These are phyloP conservation scores for Lipomyces kockii DNA, from an alignment of 805 yeast genomes.

Conservation along the genomic window DNA sequence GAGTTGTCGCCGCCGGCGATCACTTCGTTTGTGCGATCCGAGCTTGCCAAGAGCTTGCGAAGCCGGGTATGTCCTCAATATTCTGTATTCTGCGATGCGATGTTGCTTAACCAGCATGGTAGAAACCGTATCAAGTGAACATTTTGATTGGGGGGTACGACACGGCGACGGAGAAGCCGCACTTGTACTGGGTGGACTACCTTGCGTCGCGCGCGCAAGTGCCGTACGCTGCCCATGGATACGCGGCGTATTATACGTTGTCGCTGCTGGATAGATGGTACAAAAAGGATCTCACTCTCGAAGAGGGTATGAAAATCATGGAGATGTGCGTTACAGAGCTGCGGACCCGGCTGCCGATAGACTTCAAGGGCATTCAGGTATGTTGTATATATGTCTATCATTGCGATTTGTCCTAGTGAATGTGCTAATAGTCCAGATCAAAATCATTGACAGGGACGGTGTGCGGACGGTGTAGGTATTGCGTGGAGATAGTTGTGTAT, in stretches of 20 bases:
- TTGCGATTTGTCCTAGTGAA: neutral
- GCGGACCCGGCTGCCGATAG: constrained; percentile 84
- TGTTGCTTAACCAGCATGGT: neutral
- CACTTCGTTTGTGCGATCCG: constrained; percentile 85
- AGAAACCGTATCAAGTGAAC: constrained; percentile 92
- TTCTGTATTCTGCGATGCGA: neutral
- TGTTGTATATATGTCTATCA: constrained; percentile 25
- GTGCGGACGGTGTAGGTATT: constrained; percentile 49
- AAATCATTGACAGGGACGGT: constrained; percentile 68
- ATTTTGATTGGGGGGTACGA: constrained; percentile 88
- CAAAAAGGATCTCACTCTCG: constrained; percentile 70
- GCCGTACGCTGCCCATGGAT: constrained; percentile 98
- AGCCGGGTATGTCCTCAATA: constrained; percentile 55
- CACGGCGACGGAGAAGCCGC: constrained; percentile 59
- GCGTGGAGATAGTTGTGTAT: neutral
- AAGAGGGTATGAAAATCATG: constrained; percentile 78
- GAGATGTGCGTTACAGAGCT: constrained; percentile 77
- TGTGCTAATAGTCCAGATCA: constrained; percentile 48
- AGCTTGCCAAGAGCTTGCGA: constrained; percentile 84
- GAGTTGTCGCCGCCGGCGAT: constrained; percentile 86
- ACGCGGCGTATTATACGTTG: constrained; percentile 94
- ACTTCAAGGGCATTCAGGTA: constrained; percentile 80
- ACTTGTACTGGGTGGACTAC: constrained; percentile 88
- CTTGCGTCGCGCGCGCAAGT: constrained; percentile 87
- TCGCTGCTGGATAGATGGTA: constrained; percentile 91